A percentile compares a stretch with the other conserved stretches of the same genome.
Conservation (phyloP, 2,329 filamentous ascomycete species). For the Zasmidium angulare region DNA sequence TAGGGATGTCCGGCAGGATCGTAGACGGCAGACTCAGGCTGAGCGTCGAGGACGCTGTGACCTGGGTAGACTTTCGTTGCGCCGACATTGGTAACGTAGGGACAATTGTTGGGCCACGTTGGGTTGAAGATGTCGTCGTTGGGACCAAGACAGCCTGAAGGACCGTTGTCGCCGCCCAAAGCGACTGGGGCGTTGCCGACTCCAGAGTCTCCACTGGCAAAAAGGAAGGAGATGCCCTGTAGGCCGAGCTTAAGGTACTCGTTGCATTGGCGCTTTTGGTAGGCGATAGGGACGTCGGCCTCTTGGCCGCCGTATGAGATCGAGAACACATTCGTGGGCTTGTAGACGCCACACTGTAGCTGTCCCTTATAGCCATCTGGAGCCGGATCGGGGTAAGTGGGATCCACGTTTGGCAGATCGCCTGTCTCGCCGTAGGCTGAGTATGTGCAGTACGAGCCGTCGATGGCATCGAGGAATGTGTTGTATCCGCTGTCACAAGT, state of each 20-base stretch:
- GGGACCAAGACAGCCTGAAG: slow-evolving; percentile 31
- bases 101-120: slow-evolving; percentile 49
- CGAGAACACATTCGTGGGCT: slow-evolving; percentile 52
- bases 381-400: slow-evolving; percentile 15
- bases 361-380: slow-evolving; percentile 10
- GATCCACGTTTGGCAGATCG: slow-evolving; percentile 31
- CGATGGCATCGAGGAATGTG: slow-evolving; percentile 52
- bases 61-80: slow-evolving; percentile 39
- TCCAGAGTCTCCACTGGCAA: slow-evolving; percentile 62
- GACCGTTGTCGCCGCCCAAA: slow-evolving; percentile 42
- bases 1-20: slow-evolving; percentile 18
- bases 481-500: too few relatives aligned
- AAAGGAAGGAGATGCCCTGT: slow-evolving; percentile 61
- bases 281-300: slow-evolving; percentile 58
- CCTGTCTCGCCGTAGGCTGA: slow-evolving; percentile 38
- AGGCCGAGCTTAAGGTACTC: slow-evolving; percentile 63
- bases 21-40: slow-evolving; percentile 16
- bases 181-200: slow-evolving; percentile 43
- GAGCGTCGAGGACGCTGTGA: slow-evolving; percentile 25
- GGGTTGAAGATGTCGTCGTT: slow-evolving; percentile 45
- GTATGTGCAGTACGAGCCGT: slow-evolving; percentile 55
- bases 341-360: slow-evolving; percentile 22
- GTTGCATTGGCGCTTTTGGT: slow-evolving; percentile 60
- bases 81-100: slow-evolving; percentile 53
- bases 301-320: slow-evolving; percentile 66